Percentiles rank a stretch among this genome's conserved stretches.
Conservation (phyloP, 192 early-diverging fungal species). For the Coemansia asiatica region DNA sequence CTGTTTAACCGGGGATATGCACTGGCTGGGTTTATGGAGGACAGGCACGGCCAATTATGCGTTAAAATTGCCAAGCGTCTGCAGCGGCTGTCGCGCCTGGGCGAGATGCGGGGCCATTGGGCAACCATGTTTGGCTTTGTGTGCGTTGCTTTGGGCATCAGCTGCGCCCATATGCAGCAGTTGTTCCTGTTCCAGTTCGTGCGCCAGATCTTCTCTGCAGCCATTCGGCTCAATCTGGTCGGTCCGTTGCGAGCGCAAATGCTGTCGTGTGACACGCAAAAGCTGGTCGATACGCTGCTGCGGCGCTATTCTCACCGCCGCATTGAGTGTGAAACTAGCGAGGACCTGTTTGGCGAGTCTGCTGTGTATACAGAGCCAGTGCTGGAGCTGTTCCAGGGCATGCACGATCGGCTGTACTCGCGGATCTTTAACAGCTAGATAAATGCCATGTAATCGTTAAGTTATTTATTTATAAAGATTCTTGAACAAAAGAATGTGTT, state of each 20-base stretch:
- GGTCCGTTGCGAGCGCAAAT: conserved; percentile 88
- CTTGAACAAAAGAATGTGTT: too few relatives aligned
- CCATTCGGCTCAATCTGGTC: conserved; percentile 83
- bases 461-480: background rate
- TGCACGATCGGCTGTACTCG: conserved; percentile 77
- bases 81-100: conserved; percentile 54
- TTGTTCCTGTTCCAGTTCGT: conserved; percentile 83
- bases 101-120: conserved; percentile 67
- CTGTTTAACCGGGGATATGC: conserved; percentile 52
- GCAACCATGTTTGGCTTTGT: conserved; percentile 77
- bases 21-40: conserved; percentile 33
- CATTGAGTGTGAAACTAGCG: conserved; percentile 13
- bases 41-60: conserved; percentile 24
- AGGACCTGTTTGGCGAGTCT: conserved; percentile 45
- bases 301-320: conserved; percentile 57
- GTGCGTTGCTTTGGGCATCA: conserved; percentile 51
- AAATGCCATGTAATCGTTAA: background rate
- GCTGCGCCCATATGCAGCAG: conserved; percentile 63
- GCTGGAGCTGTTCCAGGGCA: conserved; percentile 73
- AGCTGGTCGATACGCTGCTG: conserved; percentile 54
- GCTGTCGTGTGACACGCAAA: conserved; percentile 63
- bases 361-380: conserved; percentile 65
- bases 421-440: conserved; percentile 74
- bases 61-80: conserved; percentile 35
- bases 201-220: conserved; percentile 83